phyloP scores from a whole-genome alignment of 345 rosid genomes.

The Populus davidiana region DNA sequence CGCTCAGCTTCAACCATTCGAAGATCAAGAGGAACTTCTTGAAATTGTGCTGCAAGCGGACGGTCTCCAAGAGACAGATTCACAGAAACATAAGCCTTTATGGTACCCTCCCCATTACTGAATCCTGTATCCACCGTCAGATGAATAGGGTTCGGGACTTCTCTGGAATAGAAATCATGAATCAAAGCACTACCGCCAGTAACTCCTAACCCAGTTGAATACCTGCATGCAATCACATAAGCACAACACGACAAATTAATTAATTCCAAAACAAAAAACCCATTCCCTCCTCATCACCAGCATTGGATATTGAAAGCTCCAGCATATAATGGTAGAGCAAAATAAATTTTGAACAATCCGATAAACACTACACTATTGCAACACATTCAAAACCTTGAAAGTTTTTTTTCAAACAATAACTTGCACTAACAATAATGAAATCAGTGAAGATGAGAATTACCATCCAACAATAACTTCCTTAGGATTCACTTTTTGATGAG shows the following conservation, averaged over 20 bases:
- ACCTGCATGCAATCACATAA: constrained; percentile 44
- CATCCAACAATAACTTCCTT: constrained; percentile 97
- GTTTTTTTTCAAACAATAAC: background rate
- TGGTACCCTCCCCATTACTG: constrained; percentile 65
- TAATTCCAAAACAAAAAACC: too few relatives aligned
- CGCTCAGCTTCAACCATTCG: constrained; percentile 93
- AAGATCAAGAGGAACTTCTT: constrained; percentile 93
- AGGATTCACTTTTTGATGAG: constrained; percentile 87
- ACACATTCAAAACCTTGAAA: background rate
- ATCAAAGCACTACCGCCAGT: constrained; percentile 86
- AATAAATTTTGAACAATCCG: background rate
- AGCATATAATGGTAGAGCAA: background rate
- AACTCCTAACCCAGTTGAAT: constrained; percentile 90
- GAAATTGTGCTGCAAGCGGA: constrained; percentile 89
- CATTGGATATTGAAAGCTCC: too few relatives aligned
- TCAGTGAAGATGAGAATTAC: constrained; percentile 36
- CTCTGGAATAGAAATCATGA: constrained; percentile 89
- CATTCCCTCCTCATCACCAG: too few relatives aligned
- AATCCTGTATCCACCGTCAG: constrained; percentile 86
- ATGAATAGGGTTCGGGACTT: constrained; percentile 85
- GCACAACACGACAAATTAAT: too few relatives aligned
- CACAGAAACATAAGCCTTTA: constrained; percentile 76
- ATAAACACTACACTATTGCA: background rate
- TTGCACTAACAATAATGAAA: background rate
- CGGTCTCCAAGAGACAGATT: constrained; percentile 79